Evolutionary conservation across 805 yeast genomes (phyloP), one percentile per base, ranked within the genome.

Genomic region (Myxozyma vanderwaltii): DNA sequence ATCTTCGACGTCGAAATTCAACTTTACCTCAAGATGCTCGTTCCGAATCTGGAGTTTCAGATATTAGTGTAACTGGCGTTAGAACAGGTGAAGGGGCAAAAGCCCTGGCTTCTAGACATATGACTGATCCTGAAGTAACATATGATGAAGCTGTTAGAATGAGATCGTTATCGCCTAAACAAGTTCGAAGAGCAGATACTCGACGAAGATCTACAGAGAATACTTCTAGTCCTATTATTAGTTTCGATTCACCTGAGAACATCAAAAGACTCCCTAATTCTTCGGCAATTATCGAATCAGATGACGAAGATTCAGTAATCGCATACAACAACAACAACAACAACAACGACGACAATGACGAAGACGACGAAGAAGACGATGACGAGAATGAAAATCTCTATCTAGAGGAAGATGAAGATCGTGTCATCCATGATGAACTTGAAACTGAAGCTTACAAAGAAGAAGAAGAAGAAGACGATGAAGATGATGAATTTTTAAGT

Each of bases 391-490:
- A 45, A 15, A 4, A 8, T n/a, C 41, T 33, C 4, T 43, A 52
- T 19, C 7, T 19, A n/a, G 23, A 38, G 21, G 43, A 38, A 2
- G 43, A 15, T 38, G 21, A 38, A 19, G 10, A 19, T 13, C 51
- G 19, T 21, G 38, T 36, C 3, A 21, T 10, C 12, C 4, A 44
- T 3, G 21, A 39, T 27, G 36, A 36, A 19, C 21, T 46, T 15
- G 47, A 48, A 19, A 36, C 5, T 7, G 59, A 46, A 33, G 57
- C 36, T 4, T 58, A 47, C 17, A 55, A 50, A 10, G n/a, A 5
- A 27, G 60, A 51, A 10, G 36, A 19, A 4, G 64, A 60, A 4
- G 64, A 62, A 15, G 61, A 60, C 4, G 65, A 60, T 8, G 65
- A 62, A 15, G 64, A 60, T 12, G 65, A 62, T 40, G 65, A 59